phyloP scores from a whole-genome alignment of 2,329 filamentous ascomycete genomes.

The Stagonosporopsis chrysanthemi region DNA sequence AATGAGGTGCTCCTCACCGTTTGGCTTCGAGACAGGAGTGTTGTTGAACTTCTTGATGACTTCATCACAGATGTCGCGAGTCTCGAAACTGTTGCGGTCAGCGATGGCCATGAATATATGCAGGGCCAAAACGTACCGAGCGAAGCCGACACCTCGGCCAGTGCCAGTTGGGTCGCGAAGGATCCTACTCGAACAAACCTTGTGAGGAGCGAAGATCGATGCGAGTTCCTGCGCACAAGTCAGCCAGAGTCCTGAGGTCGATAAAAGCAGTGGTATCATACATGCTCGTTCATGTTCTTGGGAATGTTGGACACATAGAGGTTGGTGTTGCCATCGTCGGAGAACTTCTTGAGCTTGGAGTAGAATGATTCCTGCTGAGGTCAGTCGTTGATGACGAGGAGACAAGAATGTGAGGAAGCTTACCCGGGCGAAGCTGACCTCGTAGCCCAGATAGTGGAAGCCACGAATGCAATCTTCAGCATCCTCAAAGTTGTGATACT shows the following conservation, averaged over 20 bases:
- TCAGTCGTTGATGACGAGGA: constrained; percentile 20
- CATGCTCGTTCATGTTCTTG: constrained; percentile 88
- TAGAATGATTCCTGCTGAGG: constrained; percentile 83
- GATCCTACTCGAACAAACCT: constrained; percentile 92
- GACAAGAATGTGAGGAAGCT: constrained; percentile 38
- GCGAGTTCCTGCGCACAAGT: constrained; percentile 69
- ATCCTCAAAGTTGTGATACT: constrained; percentile 85
- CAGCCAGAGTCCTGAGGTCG: constrained; percentile 19
- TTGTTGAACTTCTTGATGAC: constrained; percentile 90
- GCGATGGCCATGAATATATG: neutral
- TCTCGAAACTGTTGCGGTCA: constrained; percentile 76
- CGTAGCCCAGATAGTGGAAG: constrained; percentile 93
- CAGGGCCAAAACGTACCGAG: constrained; percentile 68
- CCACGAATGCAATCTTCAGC: constrained; percentile 96
- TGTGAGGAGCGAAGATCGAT: constrained; percentile 79
- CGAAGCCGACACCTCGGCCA: constrained; percentile 96
- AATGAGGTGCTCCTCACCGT: constrained; percentile 78
- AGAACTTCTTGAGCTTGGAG: constrained; percentile 94
- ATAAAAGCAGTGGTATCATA: constrained; percentile 53
- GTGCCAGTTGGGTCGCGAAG: constrained; percentile 90
- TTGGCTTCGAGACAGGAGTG: constrained; percentile 59
- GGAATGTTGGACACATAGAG: constrained; percentile 98
- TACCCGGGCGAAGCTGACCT: constrained; percentile 95
- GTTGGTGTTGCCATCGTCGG: constrained; percentile 89
- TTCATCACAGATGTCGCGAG: constrained; percentile 86